Percentiles rank a stretch among this genome's conserved stretches.
These are phyloP conservation scores for Porcisia deanei DNA, from an alignment of 208 protist genomes.

Conservation along the genomic window DNA sequence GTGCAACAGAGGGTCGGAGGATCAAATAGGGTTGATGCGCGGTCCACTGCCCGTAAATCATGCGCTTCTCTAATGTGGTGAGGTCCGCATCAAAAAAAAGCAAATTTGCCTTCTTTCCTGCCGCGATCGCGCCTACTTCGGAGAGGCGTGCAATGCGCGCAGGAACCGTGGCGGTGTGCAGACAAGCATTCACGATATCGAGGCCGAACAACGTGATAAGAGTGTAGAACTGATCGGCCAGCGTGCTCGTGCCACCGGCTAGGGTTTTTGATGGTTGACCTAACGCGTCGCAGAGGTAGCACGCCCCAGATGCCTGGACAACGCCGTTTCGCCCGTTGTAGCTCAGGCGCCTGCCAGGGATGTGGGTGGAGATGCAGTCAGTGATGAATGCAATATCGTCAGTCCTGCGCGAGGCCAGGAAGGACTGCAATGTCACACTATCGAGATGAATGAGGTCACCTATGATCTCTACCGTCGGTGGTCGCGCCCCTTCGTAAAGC, in stretches of 20 bases:
- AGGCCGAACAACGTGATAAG: slow-evolving; percentile 61
- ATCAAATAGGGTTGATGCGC: slow-evolving; percentile 45
- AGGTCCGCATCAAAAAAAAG: slow-evolving; percentile 60
- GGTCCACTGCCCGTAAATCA: slow-evolving; percentile 52
- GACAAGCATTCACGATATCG: slow-evolving; percentile 53
- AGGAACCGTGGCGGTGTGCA: slow-evolving; percentile 58
- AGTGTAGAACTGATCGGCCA: slow-evolving; percentile 65
- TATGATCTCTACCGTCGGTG: slow-evolving; percentile 73
- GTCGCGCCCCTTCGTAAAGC: slow-evolving; percentile 47
- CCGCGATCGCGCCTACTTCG: slow-evolving; percentile 47
- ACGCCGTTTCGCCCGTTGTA: slow-evolving; percentile 66
- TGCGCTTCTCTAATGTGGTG: slow-evolving; percentile 53
- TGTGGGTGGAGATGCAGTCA: slow-evolving; percentile 67
- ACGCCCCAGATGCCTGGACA: slow-evolving; percentile 59
- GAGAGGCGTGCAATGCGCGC: slow-evolving; percentile 54
- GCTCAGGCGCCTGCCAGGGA: slow-evolving; percentile 48
- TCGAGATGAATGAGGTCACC: slow-evolving; percentile 66
- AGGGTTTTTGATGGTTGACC: slow-evolving; percentile 52
- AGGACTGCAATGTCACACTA: slow-evolving; percentile 52
- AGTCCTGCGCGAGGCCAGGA: slow-evolving; percentile 40
- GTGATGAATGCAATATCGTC: slow-evolving; percentile 68
- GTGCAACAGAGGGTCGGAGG: slow-evolving; percentile 50
- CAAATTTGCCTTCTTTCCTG: slow-evolving; percentile 59
- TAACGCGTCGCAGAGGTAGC: slow-evolving; percentile 57
- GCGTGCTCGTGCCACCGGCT: slow-evolving; percentile 58